Base-by-base conservation (phyloP, 1,284 basidiomycete species). In the Malassezia slooffiae region DNA sequence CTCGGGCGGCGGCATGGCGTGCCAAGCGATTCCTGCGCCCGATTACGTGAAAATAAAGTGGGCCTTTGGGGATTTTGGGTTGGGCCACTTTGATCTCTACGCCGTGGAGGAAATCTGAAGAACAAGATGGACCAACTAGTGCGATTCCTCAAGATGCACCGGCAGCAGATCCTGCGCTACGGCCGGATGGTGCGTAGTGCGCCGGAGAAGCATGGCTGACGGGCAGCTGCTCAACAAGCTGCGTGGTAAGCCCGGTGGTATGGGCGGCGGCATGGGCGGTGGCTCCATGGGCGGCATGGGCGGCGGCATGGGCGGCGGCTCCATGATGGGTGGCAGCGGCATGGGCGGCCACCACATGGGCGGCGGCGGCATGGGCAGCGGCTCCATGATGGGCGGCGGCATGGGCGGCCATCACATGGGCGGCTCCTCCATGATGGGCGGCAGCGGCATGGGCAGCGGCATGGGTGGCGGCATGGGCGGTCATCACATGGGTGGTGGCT, bases 251-350 rank as follows among this genome's bases (percentile, higher is more conserved):
- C 17, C 15, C 23, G 30, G 33, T 19, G 29, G 28, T 22, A 36
- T 22, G 29, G 38, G 37, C 19, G 26, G 27, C 26, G 23, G 24
- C n/a, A n/a, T n/a, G n/a, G n/a, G n/a, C 12, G 24, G 26, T n/a
- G 37, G 42, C 24, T 36, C 38, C 16, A 41, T 32, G n/a, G 33
- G 33, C 28, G 35, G 34, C 16, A 35, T 47, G 44, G 24, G 40
- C 29, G 26, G 19, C 16, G 16, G 27, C 16, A 20, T 39, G 8
- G 21, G 30, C 20, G n/a, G 29, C 38, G 32, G 23, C 38, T 15
- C 23, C 24, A 10, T 35, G 7, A 43, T 42, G 7, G 26, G 26
- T 12, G 17, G 26, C 16, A 23, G 22, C 22, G 19, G 32, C 4
- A 36, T 36, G 34, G 15, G 35, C 10, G n/a, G n/a, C n/a, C n/a